Evolutionary conservation across 805 yeast species (phyloP).

Genomic region (Myxozyma neotropica): DNA sequence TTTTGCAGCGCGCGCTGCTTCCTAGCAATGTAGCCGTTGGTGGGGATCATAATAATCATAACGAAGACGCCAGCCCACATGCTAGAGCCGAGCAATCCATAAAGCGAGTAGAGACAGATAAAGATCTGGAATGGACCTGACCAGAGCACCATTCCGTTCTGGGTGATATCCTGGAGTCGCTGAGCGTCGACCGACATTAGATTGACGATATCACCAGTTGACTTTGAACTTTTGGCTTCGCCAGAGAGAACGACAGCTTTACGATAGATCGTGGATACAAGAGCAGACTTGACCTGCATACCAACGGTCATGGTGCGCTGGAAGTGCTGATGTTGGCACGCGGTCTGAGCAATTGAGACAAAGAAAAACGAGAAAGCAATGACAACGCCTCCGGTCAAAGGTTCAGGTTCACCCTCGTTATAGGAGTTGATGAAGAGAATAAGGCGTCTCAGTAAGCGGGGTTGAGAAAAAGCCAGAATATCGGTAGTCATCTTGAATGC

Average conservation of each 20-base stretch:
- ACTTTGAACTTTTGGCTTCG: slow-evolving; percentile 58
- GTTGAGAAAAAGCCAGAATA: slow-evolving; percentile 80
- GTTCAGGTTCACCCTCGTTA: slow-evolving; percentile 44
- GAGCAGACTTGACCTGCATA: slow-evolving; percentile 63
- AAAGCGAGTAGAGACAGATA: slow-evolving; percentile 73
- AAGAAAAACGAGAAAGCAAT: slow-evolving; percentile 66
- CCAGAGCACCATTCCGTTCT: slow-evolving; percentile 80
- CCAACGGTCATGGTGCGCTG: slow-evolving; percentile 57
- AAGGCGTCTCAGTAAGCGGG: slow-evolving; percentile 71
- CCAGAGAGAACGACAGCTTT: slow-evolving; percentile 72
- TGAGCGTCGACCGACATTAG: slow-evolving; percentile 74
- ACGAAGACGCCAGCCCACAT: slow-evolving; percentile 95
- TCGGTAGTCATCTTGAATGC: slow-evolving; percentile 74
- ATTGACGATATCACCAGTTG: slow-evolving; percentile 81
- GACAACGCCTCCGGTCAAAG: slow-evolving; percentile 60
- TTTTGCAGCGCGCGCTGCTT: slow-evolving; percentile 73
- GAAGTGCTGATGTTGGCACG: slow-evolving; percentile 67
- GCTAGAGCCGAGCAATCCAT: slow-evolving; percentile 69
- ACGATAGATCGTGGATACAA: slow-evolving; percentile 67
- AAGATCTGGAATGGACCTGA: slow-evolving; percentile 91
- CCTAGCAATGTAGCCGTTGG: slow-evolving; percentile 70
- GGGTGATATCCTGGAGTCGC: slow-evolving; percentile 66
- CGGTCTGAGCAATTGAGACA: slow-evolving; percentile 62
- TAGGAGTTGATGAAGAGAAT: slow-evolving; percentile 63
- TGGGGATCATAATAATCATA: slow-evolving; percentile 79